phyloP scores from a whole-genome alignment of 2,329 filamentous ascomycete genomes.

The Raffaelea ambrosiae region DNA sequence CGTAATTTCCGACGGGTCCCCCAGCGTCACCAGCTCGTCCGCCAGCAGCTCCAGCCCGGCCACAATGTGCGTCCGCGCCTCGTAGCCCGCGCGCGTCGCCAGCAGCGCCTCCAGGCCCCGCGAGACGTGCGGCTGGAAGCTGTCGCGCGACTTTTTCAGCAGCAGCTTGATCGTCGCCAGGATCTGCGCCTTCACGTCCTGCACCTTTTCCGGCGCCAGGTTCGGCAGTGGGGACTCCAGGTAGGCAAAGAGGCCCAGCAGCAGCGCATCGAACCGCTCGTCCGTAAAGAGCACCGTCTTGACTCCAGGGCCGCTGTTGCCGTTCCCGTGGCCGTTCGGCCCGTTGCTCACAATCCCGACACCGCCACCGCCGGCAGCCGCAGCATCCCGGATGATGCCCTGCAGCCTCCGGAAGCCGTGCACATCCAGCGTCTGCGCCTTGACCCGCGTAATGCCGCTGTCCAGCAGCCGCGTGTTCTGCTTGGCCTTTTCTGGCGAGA shows the following conservation, averaged over 20 bases:
- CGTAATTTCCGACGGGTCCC: conserved; percentile 53
- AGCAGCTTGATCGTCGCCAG: conserved; percentile 66
- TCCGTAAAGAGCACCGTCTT: conserved; percentile 51
- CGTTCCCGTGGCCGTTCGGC: conserved; percentile 2
- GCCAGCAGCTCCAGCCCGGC: conserved; percentile 66
- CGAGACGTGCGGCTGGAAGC: conserved; percentile 59
- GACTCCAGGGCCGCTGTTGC: not conserved
- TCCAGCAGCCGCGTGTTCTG: conserved; percentile 57
- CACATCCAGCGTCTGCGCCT: conserved; percentile 63
- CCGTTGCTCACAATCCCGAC: too few species aligned
- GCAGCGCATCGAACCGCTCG: conserved; percentile 59
- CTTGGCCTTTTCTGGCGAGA: conserved; percentile 43
- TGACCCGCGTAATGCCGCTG: conserved; percentile 67
- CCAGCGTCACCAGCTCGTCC: conserved; percentile 60
- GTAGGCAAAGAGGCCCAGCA: conserved; percentile 62
- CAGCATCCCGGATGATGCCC: conserved; percentile 55
- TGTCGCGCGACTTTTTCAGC: conserved; percentile 56
- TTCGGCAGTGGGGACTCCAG: conserved; percentile 53
- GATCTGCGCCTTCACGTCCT: conserved; percentile 67
- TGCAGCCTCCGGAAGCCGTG: conserved; percentile 75
- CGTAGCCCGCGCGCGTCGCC: conserved; percentile 55
- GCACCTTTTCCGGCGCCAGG: conserved; percentile 53
- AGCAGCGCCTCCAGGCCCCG: conserved; percentile 60
- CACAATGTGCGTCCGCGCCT: conserved; percentile 62
- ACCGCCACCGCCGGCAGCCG: not conserved